Conservation (phyloP, 2,329 filamentous ascomycete species). For the Triangularia verruculosa region DNA sequence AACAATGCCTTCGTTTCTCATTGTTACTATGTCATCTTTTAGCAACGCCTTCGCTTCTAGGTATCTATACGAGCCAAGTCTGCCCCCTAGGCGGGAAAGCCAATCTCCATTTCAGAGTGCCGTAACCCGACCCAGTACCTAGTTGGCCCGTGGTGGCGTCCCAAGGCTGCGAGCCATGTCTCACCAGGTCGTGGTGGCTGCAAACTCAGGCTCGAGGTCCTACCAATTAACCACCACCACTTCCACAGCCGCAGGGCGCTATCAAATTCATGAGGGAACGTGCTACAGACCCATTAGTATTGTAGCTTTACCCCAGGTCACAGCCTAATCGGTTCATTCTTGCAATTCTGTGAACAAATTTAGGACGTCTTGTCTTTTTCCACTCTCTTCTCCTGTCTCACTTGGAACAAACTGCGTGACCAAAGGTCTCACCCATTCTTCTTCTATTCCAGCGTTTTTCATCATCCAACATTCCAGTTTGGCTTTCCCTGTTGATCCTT, state of each 20-base stretch:
- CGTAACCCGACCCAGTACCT: neutral
- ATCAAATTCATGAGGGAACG: neutral
- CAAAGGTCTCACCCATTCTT: neutral
- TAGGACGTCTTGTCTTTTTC: too few relatives aligned
- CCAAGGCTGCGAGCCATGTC: neutral
- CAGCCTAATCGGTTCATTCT: neutral
- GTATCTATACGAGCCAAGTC: neutral
- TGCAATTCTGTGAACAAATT: too few relatives aligned
- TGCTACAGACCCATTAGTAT: neutral
- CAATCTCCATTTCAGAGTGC: neutral
- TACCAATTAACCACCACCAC: neutral
- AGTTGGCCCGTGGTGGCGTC: neutral
- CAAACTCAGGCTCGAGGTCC: neutral
- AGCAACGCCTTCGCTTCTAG: too few relatives aligned
- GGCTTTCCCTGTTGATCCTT: neutral
- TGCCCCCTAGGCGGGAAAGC: neutral
- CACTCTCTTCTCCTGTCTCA: neutral
- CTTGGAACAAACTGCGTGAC: neutral
- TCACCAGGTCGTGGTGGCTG: neutral
- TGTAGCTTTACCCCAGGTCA: neutral
- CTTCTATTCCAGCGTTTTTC: neutral
- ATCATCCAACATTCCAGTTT: neutral
- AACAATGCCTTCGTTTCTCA: too few relatives aligned
- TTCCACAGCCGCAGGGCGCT: neutral
- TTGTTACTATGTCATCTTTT: too few relatives aligned